Percentiles rank a stretch among this genome's conserved stretches.
phyloP scores from a whole-genome alignment of 2,329 filamentous ascomycete genomes.

The Arthrobotrys iridis region DNA sequence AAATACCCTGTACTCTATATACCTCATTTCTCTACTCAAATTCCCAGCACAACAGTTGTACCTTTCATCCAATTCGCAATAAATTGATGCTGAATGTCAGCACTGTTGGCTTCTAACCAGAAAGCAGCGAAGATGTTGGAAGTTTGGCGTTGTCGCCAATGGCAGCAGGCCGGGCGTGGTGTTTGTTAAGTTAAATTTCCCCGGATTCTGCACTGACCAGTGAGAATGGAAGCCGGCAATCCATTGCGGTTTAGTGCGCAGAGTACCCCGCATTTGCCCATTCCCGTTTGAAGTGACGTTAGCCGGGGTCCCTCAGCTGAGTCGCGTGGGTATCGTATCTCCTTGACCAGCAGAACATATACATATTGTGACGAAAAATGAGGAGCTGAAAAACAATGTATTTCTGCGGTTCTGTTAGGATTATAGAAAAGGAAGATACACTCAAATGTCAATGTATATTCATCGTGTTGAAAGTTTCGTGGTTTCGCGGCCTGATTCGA shows the following conservation, averaged over 20 bases:
- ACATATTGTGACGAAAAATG: not conserved
- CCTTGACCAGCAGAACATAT: not conserved
- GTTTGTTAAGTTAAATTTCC: constrained; percentile 21
- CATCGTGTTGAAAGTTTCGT: too few species aligned
- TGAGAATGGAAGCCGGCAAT: not conserved
- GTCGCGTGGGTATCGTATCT: constrained; percentile 48
- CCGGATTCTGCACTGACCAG: constrained; percentile 41
- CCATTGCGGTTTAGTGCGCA: constrained; percentile 27
- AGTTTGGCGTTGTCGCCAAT: constrained; percentile 13
- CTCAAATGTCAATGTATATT: not conserved
- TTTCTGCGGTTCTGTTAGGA: not conserved
- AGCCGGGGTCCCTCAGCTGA: constrained; percentile 15
- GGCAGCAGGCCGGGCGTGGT: not conserved
- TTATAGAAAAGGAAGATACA: not conserved
- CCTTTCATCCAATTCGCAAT: too few species aligned
- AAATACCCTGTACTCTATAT: not conserved
- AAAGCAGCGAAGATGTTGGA: too few species aligned
- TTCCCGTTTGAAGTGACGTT: constrained; percentile 49
- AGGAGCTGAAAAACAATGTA: not conserved
- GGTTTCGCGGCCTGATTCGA: too few species aligned
- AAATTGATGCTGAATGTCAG: not conserved
- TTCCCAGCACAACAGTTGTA: too few species aligned
- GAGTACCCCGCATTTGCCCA: constrained; percentile 50
- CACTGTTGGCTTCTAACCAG: not conserved
- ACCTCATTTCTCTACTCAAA: not conserved